Base-by-base conservation (phyloP, 805 yeast genomes). In the Geotrichum ghanense region DNA sequence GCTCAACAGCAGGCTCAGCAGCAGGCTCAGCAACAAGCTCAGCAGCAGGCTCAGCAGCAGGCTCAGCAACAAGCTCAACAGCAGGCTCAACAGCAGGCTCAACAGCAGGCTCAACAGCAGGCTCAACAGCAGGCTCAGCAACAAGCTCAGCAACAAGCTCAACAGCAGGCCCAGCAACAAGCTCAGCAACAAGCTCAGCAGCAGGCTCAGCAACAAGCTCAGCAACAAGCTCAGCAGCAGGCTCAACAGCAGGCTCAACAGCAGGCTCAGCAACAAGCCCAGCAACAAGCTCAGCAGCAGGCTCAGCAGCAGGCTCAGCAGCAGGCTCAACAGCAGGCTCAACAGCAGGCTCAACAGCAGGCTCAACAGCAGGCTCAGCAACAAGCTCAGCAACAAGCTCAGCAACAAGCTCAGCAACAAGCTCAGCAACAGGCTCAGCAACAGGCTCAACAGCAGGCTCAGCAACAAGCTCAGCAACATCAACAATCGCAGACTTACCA, bases 1-100 rank as follows among this genome's bases (percentile, higher is more conserved):
- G 53, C 42, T 23, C 56, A 48, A 9, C 60, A 51, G 34, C 59
- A 50, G 22, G 51, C 48, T 26, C 51, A 45, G 4, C 54, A 46
- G 4, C 51, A 45, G 3, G 46, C 45, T 16, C 50, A 46, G 39
- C 37, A 31, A 12, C 37, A n/a, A n/a, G 50, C 43, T 3, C 53
- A 27, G 24, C 51, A 41, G 48, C 43, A 10, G 31, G 46, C 22
- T 22, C 48, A 19, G 45, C 45, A 21, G 22, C 53, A 37, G 45
- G 49, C 31, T 9, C 52, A n/a, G 37, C 48, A 26, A 31, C 49
- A 48, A 40, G 31, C 22, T 19, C 48, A 22, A 37, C 48, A 41
- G 19, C 53, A 49, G 17, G 34, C 23, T 24, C 51, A 41, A 9
- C 48, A n/a, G 24, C 52, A 31, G 34, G 19, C 20, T 21, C 49